phyloP scores from a whole-genome alignment of 78 protist genomes.

The Cavenderia fasciculata region DNA sequence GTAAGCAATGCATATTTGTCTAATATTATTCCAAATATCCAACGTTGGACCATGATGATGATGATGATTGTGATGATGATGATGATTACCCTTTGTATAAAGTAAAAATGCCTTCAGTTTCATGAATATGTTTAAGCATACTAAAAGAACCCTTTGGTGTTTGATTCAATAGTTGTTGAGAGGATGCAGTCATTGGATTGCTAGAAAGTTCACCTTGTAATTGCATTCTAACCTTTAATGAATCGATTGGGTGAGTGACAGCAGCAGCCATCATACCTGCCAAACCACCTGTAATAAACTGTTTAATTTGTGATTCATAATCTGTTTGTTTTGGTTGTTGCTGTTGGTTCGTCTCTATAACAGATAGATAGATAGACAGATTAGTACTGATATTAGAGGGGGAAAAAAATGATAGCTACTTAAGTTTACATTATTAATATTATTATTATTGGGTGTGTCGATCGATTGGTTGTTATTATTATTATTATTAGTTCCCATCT shows the following conservation, averaged over 20 bases:
- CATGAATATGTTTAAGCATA: constrained; percentile 34
- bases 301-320: constrained; percentile 43
- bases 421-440: too few species aligned
- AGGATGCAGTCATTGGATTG: background rate
- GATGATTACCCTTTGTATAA: constrained; percentile 61
- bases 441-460: too few species aligned
- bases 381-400: too few species aligned
- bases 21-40: too few species aligned
- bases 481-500: too few species aligned
- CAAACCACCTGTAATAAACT: constrained; percentile 61
- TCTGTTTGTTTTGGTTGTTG: too few species aligned
- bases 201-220: constrained; percentile 18
- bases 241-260: constrained; percentile 80
- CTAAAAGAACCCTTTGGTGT: constrained; percentile 52
- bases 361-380: too few species aligned
- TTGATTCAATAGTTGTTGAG: background rate
- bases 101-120: constrained; percentile 71
- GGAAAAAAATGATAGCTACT: too few species aligned
- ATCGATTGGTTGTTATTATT: too few species aligned
- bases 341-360: too few species aligned
- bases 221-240: constrained; percentile 79
- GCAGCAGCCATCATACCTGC: constrained; percentile 63
- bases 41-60: too few species aligned
- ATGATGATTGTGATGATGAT: background rate
- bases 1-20: too few species aligned